Evolutionary conservation across 1,139 yeast genomes (phyloP), one percentile per base, ranked within the genome.

Genomic region (Suhomyces bolitotheri): DNA sequence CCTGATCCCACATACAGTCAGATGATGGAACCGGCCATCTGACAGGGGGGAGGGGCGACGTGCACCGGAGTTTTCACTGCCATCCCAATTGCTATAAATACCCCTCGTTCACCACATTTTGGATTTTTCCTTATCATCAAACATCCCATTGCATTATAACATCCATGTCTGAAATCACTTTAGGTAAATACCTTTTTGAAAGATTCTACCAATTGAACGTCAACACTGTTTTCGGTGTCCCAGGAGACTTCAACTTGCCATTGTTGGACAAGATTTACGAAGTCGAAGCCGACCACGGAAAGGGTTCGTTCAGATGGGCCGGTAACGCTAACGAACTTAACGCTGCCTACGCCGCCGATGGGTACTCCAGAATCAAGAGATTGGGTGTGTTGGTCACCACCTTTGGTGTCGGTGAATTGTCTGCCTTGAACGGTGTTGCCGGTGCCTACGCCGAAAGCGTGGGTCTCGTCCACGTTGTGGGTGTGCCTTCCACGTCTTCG

Each of bases 331-430:
- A 66, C 43, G 71, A 66, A 45, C 60, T 66, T 50, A 66, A 64
- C 35, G 71, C 72, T 8, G 68, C 73, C 15, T 65, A 66, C 41
- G 70, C 73, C 22, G 71, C 68, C 15, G 73, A 66, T 40, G 72
- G 73, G 4, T 66, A 66, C 47, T 58, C 69, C 21, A 49, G 73
- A 44, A 54, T 66, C 38, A 66, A 64, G 42, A 60, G 69, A 16
- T 52, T 66, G 33, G 63, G 60, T 4, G 64, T 66, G 40, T 47
- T 66, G 29, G 62, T 66, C 29, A 66, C 73, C 33, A 66, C 72
- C 24, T 66, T 65, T 41, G 73, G 72, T 9, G 71, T 64, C 15
- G 72, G 73, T 25, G 73, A 66, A 44, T 54, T 66, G 39, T 55
- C 64, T 12, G 71, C 71, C 2, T 50, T 66, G 40, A 65, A 64